Evolutionary conservation across 2,329 filamentous ascomycete genomes (phyloP).

Genomic region (Botrytis cinerea): DNA sequence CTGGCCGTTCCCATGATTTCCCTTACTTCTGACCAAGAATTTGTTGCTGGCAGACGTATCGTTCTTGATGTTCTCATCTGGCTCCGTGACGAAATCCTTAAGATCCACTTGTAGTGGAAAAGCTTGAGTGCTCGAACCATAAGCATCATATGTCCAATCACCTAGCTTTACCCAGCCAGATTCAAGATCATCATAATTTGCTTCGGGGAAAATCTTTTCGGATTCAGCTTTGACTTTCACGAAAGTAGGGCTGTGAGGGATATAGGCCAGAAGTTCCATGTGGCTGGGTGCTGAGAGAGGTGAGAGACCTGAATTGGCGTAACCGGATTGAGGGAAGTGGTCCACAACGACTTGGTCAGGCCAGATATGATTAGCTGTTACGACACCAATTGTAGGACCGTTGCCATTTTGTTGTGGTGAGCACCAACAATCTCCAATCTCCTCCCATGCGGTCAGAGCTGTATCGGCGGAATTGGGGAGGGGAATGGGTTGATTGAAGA

Average conservation of each 20-base stretch:
- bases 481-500: slow-evolving; percentile 34
- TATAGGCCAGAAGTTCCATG: slow-evolving; percentile 69
- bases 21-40: slow-evolving; percentile 56
- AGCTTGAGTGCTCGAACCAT: slow-evolving; percentile 49
- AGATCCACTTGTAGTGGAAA: slow-evolving; percentile 56
- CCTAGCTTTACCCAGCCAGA: slow-evolving; percentile 58
- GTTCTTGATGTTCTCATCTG: slow-evolving; percentile 24
- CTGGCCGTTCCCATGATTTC: slow-evolving; percentile 56
- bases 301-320: slow-evolving; percentile 48
- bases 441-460: slow-evolving; percentile 70
- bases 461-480: slow-evolving; percentile 47
- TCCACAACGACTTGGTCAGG: slow-evolving; percentile 73
- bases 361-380: slow-evolving; percentile 58
- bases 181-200: slow-evolving; percentile 36
- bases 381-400: slow-evolving; percentile 66
- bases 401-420: slow-evolving; percentile 51
- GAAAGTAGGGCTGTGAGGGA: slow-evolving; percentile 47
- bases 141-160: slow-evolving; percentile 54
- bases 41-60: slow-evolving; percentile 49
- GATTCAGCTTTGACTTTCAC: slow-evolving; percentile 44
- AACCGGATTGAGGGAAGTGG: slow-evolving; percentile 64
- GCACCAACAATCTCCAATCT: slow-evolving; percentile 89
- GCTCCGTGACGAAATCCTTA: slow-evolving; percentile 42
- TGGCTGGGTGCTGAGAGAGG: slow-evolving; percentile 63
- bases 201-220: slow-evolving; percentile 44